Conservation (phyloP, 345 rosid species). For the Citrus mangshanensis region DNA sequence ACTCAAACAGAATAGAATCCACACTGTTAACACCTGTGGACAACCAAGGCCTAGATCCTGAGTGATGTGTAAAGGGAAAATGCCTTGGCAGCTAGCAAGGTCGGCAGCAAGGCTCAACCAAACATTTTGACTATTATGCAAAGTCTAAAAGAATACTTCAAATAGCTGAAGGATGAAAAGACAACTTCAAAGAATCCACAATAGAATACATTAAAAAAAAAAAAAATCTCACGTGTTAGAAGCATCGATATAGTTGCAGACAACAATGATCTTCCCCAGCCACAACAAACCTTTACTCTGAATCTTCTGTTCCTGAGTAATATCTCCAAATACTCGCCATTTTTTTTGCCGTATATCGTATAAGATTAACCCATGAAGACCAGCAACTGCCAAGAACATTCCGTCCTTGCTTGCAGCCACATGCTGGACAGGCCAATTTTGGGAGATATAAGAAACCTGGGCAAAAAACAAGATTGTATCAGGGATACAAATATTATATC, state of each 20-base stretch:
- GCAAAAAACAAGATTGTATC: constrained; percentile 29
- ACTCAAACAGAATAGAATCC: constrained; percentile 1
- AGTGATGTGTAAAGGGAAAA: not conserved
- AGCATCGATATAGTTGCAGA: constrained; percentile 82
- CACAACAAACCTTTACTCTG: constrained; percentile 94
- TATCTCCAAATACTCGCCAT: constrained; percentile 97
- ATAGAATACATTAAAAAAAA: not conserved
- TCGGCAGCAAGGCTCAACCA: not conserved
- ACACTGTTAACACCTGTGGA: not conserved
- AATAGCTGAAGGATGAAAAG: not conserved
- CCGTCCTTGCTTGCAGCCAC: constrained; percentile 99
- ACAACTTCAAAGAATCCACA: constrained; percentile 7
- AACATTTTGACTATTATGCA: not conserved
- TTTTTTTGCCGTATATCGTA: constrained; percentile 79
- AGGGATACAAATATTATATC: constrained; percentile 22
- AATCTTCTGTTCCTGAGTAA: constrained; percentile 91
- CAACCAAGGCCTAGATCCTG: not conserved
- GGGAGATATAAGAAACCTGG: constrained; percentile 86
- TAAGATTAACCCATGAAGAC: constrained; percentile 85
- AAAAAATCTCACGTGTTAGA: constrained; percentile 63
- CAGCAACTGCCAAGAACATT: constrained; percentile 91
- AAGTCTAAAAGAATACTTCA: not conserved
- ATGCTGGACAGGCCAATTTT: constrained; percentile 99
- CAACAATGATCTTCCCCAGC: constrained; percentile 90
- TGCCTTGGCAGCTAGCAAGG: not conserved